These are phyloP conservation scores for Phenoliferia sp. DNA, from an alignment of 1,284 basidiomycete genomes.

Conservation along the genomic window DNA sequence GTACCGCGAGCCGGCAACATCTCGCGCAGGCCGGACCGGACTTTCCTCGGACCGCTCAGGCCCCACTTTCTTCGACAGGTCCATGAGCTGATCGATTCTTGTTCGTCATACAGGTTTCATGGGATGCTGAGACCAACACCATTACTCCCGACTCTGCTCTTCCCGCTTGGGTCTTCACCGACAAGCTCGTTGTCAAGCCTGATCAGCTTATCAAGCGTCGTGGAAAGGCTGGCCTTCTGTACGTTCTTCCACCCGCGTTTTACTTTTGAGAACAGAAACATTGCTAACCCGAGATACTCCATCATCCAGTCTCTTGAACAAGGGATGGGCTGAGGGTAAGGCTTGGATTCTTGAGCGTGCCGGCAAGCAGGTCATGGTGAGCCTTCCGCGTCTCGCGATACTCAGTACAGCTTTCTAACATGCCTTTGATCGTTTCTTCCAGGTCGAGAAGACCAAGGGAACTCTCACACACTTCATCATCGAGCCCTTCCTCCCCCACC, in stretches of 20 bases:
- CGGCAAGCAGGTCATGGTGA: conserved; percentile 85
- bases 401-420: not conserved
- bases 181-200: conserved; percentile 40
- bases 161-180: conserved; percentile 77
- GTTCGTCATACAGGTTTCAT: conserved; percentile 51
- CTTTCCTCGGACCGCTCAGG: not conserved
- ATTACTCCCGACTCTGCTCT: conserved; percentile 74
- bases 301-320: conserved; percentile 64
- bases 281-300: too few relatives aligned
- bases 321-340: conserved; percentile 67
- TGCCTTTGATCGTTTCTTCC: conserved; percentile 15
- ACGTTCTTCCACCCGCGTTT: conserved; percentile 24
- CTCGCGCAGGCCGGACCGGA: too few relatives aligned
- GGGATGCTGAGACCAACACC: conserved; percentile 75
- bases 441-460: conserved; percentile 90
- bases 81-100: too few relatives aligned
- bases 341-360: conserved; percentile 82
- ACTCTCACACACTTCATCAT: conserved; percentile 97
- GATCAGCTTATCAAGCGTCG: conserved; percentile 99
- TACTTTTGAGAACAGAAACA: too few relatives aligned
- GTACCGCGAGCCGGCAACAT: too few relatives aligned
- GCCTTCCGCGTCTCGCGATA: conserved; percentile 10
- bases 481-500: conserved; percentile 96
- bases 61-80: not conserved
- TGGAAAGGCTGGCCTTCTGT: conserved; percentile 91